Percentiles rank a stretch among this genome's conserved stretches.
Evolutionary conservation across 371 early-diverging fungal genomes (phyloP).

Genomic region (Gilbertella persicaria): DNA sequence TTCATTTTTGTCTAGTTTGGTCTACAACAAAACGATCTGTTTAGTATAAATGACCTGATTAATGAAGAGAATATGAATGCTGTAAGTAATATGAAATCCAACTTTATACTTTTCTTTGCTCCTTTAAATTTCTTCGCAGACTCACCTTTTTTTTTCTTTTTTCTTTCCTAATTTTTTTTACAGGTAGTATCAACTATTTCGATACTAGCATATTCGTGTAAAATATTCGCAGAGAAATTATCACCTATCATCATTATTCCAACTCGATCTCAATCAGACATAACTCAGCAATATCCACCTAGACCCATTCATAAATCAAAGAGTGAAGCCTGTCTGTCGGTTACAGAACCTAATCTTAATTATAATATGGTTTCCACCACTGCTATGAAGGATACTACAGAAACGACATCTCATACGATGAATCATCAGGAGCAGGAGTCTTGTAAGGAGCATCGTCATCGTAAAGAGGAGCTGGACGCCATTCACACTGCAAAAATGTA

Average conservation of each 20-base stretch:
- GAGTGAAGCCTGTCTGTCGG: constrained; percentile 9
- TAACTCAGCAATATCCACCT: not conserved
- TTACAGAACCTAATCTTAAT: no score
- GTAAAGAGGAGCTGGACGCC: no score
- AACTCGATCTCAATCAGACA: not conserved
- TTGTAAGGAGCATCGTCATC: no score
- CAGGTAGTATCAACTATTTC: constrained; percentile 17
- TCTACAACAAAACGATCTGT: constrained; percentile 26
- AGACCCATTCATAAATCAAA: constrained; percentile 3
- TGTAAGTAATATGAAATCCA: constrained; percentile 21
- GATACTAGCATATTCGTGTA: constrained; percentile 16
- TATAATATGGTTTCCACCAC: not conserved
- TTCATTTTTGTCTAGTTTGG: constrained; percentile 27
- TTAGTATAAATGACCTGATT: constrained; percentile 29
- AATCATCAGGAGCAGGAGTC: no score
- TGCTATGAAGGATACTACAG: not conserved
- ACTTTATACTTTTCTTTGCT: constrained; percentile 4
- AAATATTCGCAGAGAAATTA: constrained; percentile 8
- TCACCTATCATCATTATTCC: not conserved
- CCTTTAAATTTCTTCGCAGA: not conserved
- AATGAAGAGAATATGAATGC: constrained; percentile 31
- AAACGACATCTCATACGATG: no score
- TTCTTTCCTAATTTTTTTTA: not conserved
- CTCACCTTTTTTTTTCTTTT: not conserved
- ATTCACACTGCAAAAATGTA: no score